Base-by-base conservation (phyloP, 2,329 filamentous ascomycete genomes). In the Canariomyces notabilis region DNA sequence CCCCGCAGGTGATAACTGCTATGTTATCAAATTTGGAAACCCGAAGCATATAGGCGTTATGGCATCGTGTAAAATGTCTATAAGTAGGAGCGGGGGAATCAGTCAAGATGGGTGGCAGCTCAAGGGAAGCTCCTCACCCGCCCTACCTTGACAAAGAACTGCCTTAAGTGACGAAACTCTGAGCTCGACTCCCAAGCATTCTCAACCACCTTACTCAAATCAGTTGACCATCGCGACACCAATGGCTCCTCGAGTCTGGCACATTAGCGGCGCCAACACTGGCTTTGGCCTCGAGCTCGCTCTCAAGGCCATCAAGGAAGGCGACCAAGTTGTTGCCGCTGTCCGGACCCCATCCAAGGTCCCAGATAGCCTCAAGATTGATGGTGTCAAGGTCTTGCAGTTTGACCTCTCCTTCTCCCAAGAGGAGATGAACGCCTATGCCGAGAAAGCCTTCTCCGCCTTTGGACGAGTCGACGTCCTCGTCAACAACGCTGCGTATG, bases 301-400 rank as follows among this genome's bases (percentile, higher is more conserved):
- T 23, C 64, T 71, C 14, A 62, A 66, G 19, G 68, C 64, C 26
- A 67, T 74, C 41, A 57, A 58, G 1, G 63, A 65, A 5, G 70
- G 72, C 14, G 68, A 77, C 53, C 64, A 59, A 33, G 73, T 76
- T 45, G 67, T 78, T 39, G 73, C 71, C n/a, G 67, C 69, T 8
- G 66, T 69, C 6, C 71, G 73, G 5, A 36, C 42, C 15, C 46
- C 46, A 3, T 36, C 42, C 35, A 46, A 43, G 15, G 39, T 43
- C 12, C 40, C 55, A 14, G 57, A 62, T 7, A 23, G 26, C 33
- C 54, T 71, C n/a, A 59, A 62, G 44, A 49, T 61, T 2, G 53
- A 56, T 4, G 66, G 66, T 19, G 65, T 68, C 14, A 60, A 62
- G 16, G 61, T 61, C 1, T 48, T 68, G 12, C 56, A 58, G 6